Evolutionary conservation across 1,139 yeast genomes (phyloP).

Genomic region (Yamadazyma mexicana): DNA sequence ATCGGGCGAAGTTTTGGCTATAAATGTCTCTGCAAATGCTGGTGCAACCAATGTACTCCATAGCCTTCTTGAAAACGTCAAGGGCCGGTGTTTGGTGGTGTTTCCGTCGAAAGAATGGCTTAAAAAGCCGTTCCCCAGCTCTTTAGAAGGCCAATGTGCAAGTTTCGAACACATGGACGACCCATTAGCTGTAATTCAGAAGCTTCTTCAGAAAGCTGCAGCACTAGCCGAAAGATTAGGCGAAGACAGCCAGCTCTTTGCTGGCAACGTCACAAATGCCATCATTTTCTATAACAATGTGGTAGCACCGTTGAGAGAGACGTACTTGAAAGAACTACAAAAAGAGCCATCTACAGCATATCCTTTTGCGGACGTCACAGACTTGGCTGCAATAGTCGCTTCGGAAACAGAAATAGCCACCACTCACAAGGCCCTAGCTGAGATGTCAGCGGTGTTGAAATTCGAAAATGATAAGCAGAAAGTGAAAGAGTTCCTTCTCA

Average conservation of each 20-base stretch:
- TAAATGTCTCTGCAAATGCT: constrained; percentile 11
- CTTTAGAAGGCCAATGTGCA: not conserved
- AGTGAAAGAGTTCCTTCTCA: constrained; percentile 8
- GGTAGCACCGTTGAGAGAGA: not conserved
- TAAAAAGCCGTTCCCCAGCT: constrained; percentile 2
- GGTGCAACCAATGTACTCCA: constrained; percentile 10
- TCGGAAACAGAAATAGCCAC: not conserved
- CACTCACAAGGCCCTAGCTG: not conserved
- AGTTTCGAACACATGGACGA: constrained; percentile 5
- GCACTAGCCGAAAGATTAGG: constrained; percentile 30
- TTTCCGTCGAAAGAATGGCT: constrained; percentile 16
- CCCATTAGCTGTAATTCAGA: constrained; percentile 8
- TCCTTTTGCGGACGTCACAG: constrained; percentile 8
- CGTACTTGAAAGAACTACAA: not conserved
- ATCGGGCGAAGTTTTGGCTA: not conserved
- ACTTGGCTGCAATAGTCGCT: constrained; percentile 2
- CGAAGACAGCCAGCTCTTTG: constrained; percentile 25
- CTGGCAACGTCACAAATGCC: constrained; percentile 6
- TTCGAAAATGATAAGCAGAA: constrained; percentile 8
- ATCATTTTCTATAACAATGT: constrained; percentile 5
- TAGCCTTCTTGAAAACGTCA: constrained; percentile 19
- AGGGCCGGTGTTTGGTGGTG: constrained; percentile 37
- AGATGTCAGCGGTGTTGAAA: constrained; percentile 7
- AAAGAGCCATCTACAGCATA: not conserved
- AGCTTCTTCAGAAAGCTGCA: constrained; percentile 28